These are phyloP conservation scores for Medicago lupulina DNA, from an alignment of 306 rosid species.

Conservation along the genomic window DNA sequence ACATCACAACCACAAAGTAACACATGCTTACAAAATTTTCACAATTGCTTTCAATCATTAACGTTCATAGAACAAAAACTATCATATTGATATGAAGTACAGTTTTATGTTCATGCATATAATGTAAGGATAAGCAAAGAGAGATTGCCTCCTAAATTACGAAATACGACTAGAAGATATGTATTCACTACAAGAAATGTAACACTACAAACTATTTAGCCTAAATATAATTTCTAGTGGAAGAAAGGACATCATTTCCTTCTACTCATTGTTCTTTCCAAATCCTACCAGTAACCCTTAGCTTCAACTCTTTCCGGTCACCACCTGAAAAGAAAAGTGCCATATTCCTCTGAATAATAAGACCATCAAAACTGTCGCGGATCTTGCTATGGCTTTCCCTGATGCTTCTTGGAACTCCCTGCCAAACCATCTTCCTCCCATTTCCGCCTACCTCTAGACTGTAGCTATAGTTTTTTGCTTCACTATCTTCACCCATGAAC, in stretches of 20 bases:
- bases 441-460: slow-evolving; percentile 94
- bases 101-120: slow-evolving; percentile 54
- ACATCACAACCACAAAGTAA: too few relatives aligned
- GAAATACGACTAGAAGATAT: too few relatives aligned
- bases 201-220: slow-evolving; percentile 47
- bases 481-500: slow-evolving; percentile 90
- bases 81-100: slow-evolving; percentile 38
- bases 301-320: slow-evolving; percentile 81
- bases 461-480: slow-evolving; percentile 89
- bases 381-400: slow-evolving; percentile 88
- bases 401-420: slow-evolving; percentile 89
- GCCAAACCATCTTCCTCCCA: slow-evolving; percentile 94
- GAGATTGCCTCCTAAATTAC: slow-evolving; percentile 68
- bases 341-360: slow-evolving; percentile 88
- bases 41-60: not conserved
- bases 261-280: slow-evolving; percentile 78
- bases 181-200: slow-evolving; percentile 39
- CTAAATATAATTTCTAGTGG: slow-evolving; percentile 35
- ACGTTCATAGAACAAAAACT: slow-evolving; percentile 14
- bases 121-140: slow-evolving; percentile 73
- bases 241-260: slow-evolving; percentile 29
- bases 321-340: slow-evolving; percentile 87
- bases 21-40: slow-evolving; percentile 21
- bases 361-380: slow-evolving; percentile 89
- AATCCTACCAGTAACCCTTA: slow-evolving; percentile 89